Base-by-base conservation (phyloP, 768 basidiomycete genomes). In the Phaeotremella fagi region DNA sequence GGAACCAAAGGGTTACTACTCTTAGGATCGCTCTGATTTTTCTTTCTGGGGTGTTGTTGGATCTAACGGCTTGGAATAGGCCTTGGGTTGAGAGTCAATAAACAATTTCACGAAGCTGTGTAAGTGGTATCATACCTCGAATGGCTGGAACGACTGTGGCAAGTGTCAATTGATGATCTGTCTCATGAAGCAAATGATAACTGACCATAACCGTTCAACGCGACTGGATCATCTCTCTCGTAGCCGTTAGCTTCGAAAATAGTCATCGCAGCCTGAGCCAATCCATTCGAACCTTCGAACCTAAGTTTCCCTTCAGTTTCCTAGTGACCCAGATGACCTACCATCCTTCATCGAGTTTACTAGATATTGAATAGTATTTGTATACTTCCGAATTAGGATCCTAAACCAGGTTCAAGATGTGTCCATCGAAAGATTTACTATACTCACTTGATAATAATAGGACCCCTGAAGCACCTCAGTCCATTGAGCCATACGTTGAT, bases 1-100 rank as follows among this genome's bases (percentile, higher is more conserved):
- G 60, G 56, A 71, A 71, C 73, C 73, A 74, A 3, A 74, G 38
- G 20, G 73, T 67, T 37, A 74, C 64, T 15, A 72, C 62, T 4
- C 64, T 66, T 15, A 74, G 60, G 3, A 72, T 56, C 3, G 69
- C 66, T 57, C 72, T 72, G 55, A 74, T 65, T 41, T 60, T 48
- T 42, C 61, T 59, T 54, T 72, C 73, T 0, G 66, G 66, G 14
- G 61, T 63, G 18, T 61, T 58, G 18, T 60, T 45, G 3, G 68
- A 26, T 35, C 63, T 46, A 14, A 70, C 57, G 2, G 64, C 58
- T 48, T 63, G 64, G 54, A 74, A 74, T 3, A 74, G 52, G 20
- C 54, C 64, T 65, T 7, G 16, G 23, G 28, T n/a, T n/a, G n/a
- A 28, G 12, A 16, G 18, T 25, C 4, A 4, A 12, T 16, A 23